phyloP scores from a whole-genome alignment of 495 filamentous ascomycete species.

The Penicillium paradoxum region DNA sequence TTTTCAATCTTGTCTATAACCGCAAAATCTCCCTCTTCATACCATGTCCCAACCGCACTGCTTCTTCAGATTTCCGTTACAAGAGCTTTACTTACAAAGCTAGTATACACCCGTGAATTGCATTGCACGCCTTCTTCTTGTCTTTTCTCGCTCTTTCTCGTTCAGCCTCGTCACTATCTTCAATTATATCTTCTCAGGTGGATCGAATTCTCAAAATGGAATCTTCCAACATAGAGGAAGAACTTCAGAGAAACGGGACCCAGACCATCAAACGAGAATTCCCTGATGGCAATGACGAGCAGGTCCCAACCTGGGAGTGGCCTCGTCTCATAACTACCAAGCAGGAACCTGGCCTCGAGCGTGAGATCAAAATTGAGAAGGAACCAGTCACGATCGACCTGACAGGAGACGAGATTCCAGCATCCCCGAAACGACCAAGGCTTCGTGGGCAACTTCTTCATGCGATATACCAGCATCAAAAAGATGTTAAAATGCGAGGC shows the following conservation, averaged over 20 bases:
- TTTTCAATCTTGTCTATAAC: too few species aligned
- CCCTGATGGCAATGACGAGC: background rate
- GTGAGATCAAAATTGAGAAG: background rate
- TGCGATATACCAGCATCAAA: background rate
- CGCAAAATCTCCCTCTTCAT: too few species aligned
- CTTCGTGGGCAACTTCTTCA: background rate
- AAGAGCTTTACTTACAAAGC: too few species aligned
- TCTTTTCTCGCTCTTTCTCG: too few species aligned
- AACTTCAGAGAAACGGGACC: background rate
- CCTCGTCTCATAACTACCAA: background rate
- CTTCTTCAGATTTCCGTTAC: too few species aligned
- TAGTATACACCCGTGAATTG: too few species aligned
- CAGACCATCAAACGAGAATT: background rate
- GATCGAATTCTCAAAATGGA: too few species aligned
- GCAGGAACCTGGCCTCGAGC: background rate
- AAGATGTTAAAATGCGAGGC: background rate
- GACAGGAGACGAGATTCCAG: background rate
- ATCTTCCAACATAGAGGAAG: too few species aligned
- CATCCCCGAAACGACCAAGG: background rate
- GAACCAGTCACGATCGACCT: background rate
- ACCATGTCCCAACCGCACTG: too few species aligned
- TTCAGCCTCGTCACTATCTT: too few species aligned
- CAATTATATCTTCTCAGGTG: too few species aligned
- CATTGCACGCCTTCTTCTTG: too few species aligned
- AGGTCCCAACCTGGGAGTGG: background rate